Conservation (phyloP, 2,329 filamentous ascomycete species). For the Calonectria ilicicola region DNA sequence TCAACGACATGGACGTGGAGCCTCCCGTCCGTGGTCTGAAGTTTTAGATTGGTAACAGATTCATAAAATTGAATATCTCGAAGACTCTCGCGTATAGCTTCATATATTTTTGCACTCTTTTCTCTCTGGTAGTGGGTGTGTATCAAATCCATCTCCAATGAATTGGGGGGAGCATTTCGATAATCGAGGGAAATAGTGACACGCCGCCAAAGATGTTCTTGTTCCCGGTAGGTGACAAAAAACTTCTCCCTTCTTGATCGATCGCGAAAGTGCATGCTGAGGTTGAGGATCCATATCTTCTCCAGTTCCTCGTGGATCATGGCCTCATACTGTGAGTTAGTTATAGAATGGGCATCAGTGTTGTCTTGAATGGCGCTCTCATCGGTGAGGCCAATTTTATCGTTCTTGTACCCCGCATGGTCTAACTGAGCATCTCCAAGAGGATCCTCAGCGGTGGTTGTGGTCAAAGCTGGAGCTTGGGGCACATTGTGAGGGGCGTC, state of each 20-base stretch:
- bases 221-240: slow-evolving; percentile 93
- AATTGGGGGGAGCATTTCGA: slow-evolving; percentile 80
- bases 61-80: slow-evolving; percentile 96
- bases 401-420: slow-evolving; percentile 27
- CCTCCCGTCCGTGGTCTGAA: slow-evolving; percentile 88
- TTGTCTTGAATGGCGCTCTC: slow-evolving; percentile 44
- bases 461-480: slow-evolving; percentile 26
- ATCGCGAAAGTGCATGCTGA: slow-evolving; percentile 98
- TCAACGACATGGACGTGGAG: slow-evolving; percentile 98
- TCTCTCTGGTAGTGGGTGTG: slow-evolving; percentile 86
- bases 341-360: slow-evolving; percentile 60
- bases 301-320: slow-evolving; percentile 86
- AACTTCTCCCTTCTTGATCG: slow-evolving; percentile 95
- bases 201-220: slow-evolving; percentile 82
- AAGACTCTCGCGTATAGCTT: slow-evolving; percentile 91
- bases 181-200: slow-evolving; percentile 97
- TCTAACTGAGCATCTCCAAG: slow-evolving; percentile 16
- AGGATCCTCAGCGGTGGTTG: slow-evolving; percentile 28
- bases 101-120: slow-evolving; percentile 93
- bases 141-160: slow-evolving; percentile 86
- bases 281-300: slow-evolving; percentile 91
- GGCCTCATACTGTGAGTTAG: slow-evolving; percentile 68
- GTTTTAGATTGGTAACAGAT: slow-evolving; percentile 94
- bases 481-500: slow-evolving; percentile 30
- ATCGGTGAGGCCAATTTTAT: slow-evolving; percentile 36